A percentile compares a stretch with the other conserved stretches of the same genome.
These are phyloP conservation scores for Globisporangium spinosum DNA, from an alignment of 352 stramenopile species.

Conservation along the genomic window DNA sequence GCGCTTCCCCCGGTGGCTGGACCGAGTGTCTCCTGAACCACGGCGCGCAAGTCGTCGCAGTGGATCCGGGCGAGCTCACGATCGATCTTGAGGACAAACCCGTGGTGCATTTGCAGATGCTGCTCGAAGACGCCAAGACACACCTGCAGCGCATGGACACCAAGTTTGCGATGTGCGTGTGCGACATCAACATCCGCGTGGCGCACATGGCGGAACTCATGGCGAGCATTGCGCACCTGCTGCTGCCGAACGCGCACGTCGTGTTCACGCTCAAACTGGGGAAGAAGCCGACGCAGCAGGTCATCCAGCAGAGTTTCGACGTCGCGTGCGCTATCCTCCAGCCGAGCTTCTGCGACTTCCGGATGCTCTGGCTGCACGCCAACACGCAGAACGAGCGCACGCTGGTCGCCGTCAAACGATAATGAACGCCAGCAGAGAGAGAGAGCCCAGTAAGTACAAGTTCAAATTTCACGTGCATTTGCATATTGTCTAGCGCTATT, in stretches of 20 bases:
- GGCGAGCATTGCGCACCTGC: slow-evolving; percentile 17
- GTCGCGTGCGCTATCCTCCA: slow-evolving; percentile 12
- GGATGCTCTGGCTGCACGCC: slow-evolving; percentile 32
- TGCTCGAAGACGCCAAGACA: slow-evolving; percentile 36
- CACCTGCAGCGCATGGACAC: slow-evolving; percentile 24
- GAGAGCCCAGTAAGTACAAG: neutral
- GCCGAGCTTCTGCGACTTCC: slow-evolving; percentile 21
- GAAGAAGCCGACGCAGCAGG: slow-evolving; percentile 27
- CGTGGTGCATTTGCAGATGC: slow-evolving; percentile 39
- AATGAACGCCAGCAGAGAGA: neutral
- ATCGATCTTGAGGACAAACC: slow-evolving; percentile 24
- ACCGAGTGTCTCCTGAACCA: slow-evolving; percentile 42
- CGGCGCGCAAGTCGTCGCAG: slow-evolving; percentile 42
- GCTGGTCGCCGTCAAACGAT: slow-evolving; percentile 29
- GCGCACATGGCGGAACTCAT: slow-evolving; percentile 31
- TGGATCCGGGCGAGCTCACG: slow-evolving; percentile 47
- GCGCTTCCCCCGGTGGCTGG: slow-evolving; percentile 51
- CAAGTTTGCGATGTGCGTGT: slow-evolving; percentile 42
- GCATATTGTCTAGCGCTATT: slow-evolving; percentile 6
- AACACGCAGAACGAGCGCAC: slow-evolving; percentile 49
- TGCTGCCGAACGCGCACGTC: slow-evolving; percentile 22
- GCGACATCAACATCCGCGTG: slow-evolving; percentile 40
- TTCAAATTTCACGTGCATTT: neutral
- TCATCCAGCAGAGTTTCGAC: slow-evolving; percentile 20
- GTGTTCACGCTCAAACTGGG: slow-evolving; percentile 42